Base-by-base conservation (phyloP, 2,329 filamentous ascomycete species). In the Plenodomus tracheiphilus region DNA sequence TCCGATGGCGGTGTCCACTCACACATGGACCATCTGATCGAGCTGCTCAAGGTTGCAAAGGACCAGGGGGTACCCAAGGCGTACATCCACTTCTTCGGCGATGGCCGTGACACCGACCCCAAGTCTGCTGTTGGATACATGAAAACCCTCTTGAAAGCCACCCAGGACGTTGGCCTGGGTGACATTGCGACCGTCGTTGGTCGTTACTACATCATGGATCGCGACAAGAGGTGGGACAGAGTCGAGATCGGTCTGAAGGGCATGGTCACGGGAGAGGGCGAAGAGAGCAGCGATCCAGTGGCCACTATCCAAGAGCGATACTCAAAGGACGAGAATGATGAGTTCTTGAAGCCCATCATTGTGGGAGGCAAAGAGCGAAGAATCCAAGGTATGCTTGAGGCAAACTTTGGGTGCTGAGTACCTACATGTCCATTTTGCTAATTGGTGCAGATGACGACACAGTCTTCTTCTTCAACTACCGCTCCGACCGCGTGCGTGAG, bases 401-500 rank as follows among this genome's bases (percentile, higher is more conserved):
- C 28, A 32, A 15, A 6, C 28, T 37, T 22, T 37, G 16, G 4
- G 35, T 15, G 7, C 17, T 61, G 61, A 65, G 61, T 48, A 69
- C 62, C 63, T 55, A 49, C 47, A 65, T 64, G 56, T 61, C 62
- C 56, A 37, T n/a, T 21, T 39, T 43, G 46, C 62, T 70, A 61
- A 71, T 57, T 50, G 39, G 46, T 52, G 46, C 58, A 91, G 91
- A 97, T 70, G 82, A 88, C 61, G 94, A 99, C 71, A 93, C 91
- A 45, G 83, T 97, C 66, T 97, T 97, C 84, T 97, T 97, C 85
- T 99, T 99, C 89, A 99, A 99, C 85, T 99, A 99, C 83, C 91
- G 94, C 69, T 97, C 94, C 49, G 94, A 99, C 74, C 92, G 94
- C 74, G 93, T 93, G 44, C 89, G 94, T 64, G 94, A 99, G 76